These are phyloP conservation scores for Skeletonema costatum DNA, from an alignment of 108 stramenopile species.

Conservation along the genomic window DNA sequence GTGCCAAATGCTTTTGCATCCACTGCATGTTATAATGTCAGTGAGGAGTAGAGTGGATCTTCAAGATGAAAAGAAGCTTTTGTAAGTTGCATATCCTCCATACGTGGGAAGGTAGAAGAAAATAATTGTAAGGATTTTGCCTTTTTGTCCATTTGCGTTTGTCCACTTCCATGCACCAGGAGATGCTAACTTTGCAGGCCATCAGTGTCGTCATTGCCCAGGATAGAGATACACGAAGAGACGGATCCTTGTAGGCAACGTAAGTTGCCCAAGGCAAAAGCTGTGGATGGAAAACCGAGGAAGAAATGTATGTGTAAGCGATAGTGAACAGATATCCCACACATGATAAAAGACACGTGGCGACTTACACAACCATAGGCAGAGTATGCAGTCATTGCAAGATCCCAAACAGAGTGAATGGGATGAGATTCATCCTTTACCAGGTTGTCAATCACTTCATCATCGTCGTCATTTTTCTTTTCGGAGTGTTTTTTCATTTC, in stretches of 20 bases:
- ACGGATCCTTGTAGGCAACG: slow-evolving; percentile 20
- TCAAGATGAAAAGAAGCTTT: slow-evolving; percentile 17
- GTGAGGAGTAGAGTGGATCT: background rate
- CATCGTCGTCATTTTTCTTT: slow-evolving; percentile 15
- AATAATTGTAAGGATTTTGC: slow-evolving; percentile 13
- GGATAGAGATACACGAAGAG: background rate
- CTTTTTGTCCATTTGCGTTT: background rate
- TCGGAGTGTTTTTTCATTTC: slow-evolving; percentile 2
- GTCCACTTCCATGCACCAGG: slow-evolving; percentile 2
- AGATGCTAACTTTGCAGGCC: background rate
- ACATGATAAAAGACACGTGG: background rate
- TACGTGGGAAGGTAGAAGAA: slow-evolving; percentile 16
- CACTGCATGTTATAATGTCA: background rate
- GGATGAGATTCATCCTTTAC: slow-evolving; percentile 13
- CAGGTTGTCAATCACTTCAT: background rate
- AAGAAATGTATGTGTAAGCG: too few relatives aligned
- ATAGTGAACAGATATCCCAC: too few relatives aligned
- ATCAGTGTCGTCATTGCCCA: slow-evolving; percentile 30
- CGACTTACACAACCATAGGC: slow-evolving; percentile 12
- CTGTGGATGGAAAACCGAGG: background rate
- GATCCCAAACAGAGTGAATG: slow-evolving; percentile 27
- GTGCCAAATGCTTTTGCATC: background rate
- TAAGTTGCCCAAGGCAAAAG: slow-evolving; percentile 24
- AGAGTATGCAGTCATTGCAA: slow-evolving; percentile 30
- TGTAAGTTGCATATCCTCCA: slow-evolving; percentile 24